Conservation (phyloP, 371 early-diverging fungal species). For the Rhizopus microsporus region DNA sequence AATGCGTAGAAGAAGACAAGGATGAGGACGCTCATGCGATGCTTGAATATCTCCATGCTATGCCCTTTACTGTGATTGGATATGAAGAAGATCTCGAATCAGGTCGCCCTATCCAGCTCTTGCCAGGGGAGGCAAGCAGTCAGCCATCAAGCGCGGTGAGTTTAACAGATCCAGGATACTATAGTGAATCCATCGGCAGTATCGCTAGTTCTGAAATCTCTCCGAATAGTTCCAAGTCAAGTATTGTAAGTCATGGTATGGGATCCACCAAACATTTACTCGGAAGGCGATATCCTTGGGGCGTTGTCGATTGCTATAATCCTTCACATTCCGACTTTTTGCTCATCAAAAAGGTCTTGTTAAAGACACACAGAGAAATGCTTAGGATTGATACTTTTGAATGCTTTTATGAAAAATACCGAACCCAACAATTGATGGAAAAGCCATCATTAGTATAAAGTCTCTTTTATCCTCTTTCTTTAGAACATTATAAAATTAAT, state of each 20-base stretch:
- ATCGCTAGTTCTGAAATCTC: too few species aligned
- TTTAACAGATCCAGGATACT: background rate
- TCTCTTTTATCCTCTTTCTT: too few species aligned
- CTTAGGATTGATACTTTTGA: constrained; percentile 85
- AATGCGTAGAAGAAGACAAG: constrained; percentile 27
- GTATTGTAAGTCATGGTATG: background rate
- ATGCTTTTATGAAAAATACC: constrained; percentile 85
- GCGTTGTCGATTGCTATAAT: constrained; percentile 83
- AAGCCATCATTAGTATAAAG: background rate
- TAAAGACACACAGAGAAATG: constrained; percentile 74
- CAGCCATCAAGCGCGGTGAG: background rate
- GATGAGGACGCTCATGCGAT: constrained; percentile 39
- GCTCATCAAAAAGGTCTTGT: constrained; percentile 49
- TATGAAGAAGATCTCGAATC: constrained; percentile 57
- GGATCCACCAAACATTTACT: constrained; percentile 9
- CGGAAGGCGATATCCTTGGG: constrained; percentile 98
- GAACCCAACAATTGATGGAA: constrained; percentile 72
- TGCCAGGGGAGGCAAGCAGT: background rate
- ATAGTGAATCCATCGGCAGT: background rate
- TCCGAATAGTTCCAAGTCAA: too few species aligned
- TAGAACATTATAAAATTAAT: background rate
- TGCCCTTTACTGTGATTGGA: constrained; percentile 78
- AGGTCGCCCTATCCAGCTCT: constrained; percentile 53
- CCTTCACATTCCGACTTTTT: constrained; percentile 85
- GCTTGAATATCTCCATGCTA: constrained; percentile 35